Evolutionary conservation across 805 yeast genomes (phyloP), one percentile per base, ranked within the genome.

Genomic region (Allodekkera sacchari): DNA sequence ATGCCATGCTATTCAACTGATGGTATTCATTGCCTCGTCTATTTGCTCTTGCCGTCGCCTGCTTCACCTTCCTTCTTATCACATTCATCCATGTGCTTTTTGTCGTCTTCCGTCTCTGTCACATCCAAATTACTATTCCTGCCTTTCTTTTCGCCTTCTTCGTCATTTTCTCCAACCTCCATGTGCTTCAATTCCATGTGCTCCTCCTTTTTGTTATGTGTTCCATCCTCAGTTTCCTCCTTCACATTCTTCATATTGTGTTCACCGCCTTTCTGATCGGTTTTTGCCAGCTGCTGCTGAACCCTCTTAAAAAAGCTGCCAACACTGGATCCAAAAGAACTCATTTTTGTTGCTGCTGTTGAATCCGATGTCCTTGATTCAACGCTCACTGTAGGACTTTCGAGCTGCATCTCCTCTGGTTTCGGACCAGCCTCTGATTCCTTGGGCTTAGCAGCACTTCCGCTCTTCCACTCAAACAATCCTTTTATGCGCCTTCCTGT

Each of bases 261-360:
- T 11, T 11, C 13, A 10, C 16, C 23, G 15, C 5, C 11, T 28
- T 10, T n/a, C 27, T 8, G n/a, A n/a, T n/a, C n/a, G n/a, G n/a
- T n/a, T n/a, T n/a, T n/a, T n/a, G n/a, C n/a, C n/a, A n/a, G n/a
- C n/a, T n/a, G 13, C 13, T 18, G 18, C 18, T 18, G 24, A 11
- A 11, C 18, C 18, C n/a, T n/a, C 7, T 24, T 25, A 21, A 34
- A 37, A 22, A 37, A 28, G 10, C 19, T 23, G 6, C 35, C 38
- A 7, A 37, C 28, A 15, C 32, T 35, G 5, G 28, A 21, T 7
- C 41, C 36, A 17, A 34, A 23, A 11, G 20, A 24, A 13, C n/a
- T 21, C 14, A 34, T 12, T 16, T 7, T 17, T 21, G n/a, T 9
- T 16, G 14, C 18, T n/a, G n/a, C n/a, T n/a, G n/a, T n/a, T n/a